Conservation (phyloP, 2,329 filamentous ascomycete genomes). For the Thelonectria olida region DNA sequence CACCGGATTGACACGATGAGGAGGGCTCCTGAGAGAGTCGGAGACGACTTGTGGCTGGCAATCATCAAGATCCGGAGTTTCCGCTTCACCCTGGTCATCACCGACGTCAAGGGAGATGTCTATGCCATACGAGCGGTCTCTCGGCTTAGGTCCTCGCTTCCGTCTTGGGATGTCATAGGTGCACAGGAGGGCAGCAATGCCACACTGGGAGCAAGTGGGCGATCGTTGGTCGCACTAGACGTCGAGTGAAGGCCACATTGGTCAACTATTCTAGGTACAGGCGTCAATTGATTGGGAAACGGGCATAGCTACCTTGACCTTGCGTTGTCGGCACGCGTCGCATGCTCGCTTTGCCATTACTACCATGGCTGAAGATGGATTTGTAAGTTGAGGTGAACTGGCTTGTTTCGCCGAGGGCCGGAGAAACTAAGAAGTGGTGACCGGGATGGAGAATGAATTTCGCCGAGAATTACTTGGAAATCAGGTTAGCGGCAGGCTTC, state of each 20-base stretch:
- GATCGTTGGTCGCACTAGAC: slow-evolving; percentile 14
- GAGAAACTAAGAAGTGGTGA: background rate
- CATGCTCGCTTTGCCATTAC: background rate
- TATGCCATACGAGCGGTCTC: background rate
- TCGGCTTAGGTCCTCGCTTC: slow-evolving; percentile 18
- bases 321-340: slow-evolving; percentile 3
- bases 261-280: background rate
- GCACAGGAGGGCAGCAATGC: slow-evolving; percentile 7
- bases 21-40: too few relatives aligned
- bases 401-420: background rate
- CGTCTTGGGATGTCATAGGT: slow-evolving; percentile 7
- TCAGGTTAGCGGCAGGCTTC: background rate
- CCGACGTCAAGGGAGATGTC: background rate
- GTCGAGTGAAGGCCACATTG: background rate
- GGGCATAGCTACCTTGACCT: background rate
- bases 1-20: too few relatives aligned
- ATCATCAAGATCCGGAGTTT: background rate
- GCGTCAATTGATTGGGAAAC: background rate
- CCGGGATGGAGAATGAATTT: background rate
- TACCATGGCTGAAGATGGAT: background rate
- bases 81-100: background rate
- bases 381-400: too few relatives aligned
- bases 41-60: background rate
- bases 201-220: slow-evolving; percentile 13
- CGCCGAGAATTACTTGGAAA: background rate